Conservation (phyloP, 805 yeast species). For the Candida yuanshanica region DNA sequence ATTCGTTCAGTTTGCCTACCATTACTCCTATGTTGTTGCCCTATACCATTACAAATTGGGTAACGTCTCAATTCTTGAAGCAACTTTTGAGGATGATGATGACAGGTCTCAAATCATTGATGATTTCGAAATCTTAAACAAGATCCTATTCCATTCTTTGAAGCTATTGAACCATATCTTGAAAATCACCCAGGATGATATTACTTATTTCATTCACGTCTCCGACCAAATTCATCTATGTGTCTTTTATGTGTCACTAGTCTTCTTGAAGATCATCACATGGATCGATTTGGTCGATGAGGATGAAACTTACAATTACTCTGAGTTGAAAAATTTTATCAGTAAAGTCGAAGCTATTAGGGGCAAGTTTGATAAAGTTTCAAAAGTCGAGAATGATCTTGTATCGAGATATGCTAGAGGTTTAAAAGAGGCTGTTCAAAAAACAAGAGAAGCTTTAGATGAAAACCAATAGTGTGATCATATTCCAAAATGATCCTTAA, state of each 20-base stretch:
- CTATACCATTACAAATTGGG: conserved; percentile 33
- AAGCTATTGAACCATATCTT: conserved; percentile 24
- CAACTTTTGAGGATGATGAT: conserved; percentile 7
- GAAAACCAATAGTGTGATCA: neutral
- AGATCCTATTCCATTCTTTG: conserved; percentile 21
- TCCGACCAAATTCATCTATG: conserved; percentile 62
- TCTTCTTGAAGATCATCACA: conserved; percentile 19
- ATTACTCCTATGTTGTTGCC: conserved; percentile 52
- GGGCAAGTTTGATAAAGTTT: conserved; percentile 13
- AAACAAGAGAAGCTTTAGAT: neutral
- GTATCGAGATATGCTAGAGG: conserved; percentile 17
- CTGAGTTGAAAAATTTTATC: conserved; percentile 15
- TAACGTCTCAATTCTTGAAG: conserved; percentile 5
- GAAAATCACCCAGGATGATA: conserved; percentile 22
- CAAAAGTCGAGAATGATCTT: conserved; percentile 16
- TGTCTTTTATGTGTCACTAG: conserved; percentile 17
- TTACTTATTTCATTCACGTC: conserved; percentile 59
- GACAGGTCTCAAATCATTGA: conserved; percentile 10
- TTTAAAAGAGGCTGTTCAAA: conserved; percentile 8
- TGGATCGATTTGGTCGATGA: conserved; percentile 20
- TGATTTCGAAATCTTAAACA: conserved; percentile 19
- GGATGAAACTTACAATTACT: conserved; percentile 11
- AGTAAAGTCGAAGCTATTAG: conserved; percentile 16
- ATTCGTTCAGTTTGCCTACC: conserved; percentile 66
- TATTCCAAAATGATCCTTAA: too few relatives aligned